phyloP scores from a whole-genome alignment of 495 filamentous ascomycete species.

The Aspergillus olivimuriae region DNA sequence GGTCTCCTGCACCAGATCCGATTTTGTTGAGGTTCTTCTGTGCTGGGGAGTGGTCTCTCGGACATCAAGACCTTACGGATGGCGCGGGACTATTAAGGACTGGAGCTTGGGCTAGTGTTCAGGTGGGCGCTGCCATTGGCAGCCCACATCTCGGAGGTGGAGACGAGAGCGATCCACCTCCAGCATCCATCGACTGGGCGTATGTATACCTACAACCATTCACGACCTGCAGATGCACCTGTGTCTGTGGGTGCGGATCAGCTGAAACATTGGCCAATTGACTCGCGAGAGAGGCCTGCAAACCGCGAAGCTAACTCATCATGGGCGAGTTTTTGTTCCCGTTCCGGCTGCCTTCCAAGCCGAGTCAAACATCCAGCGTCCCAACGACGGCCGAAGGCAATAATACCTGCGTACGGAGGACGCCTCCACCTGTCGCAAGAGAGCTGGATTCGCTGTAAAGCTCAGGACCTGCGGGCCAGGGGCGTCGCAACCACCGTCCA shows the following conservation, averaged over 20 bases:
- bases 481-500: too few relatives aligned
- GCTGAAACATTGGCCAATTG: slow-evolving; percentile 3
- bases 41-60: not conserved
- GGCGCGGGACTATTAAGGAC: not conserved
- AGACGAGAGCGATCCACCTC: not conserved
- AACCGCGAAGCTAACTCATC: slow-evolving; percentile 4
- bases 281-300: not conserved
- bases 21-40: not conserved
- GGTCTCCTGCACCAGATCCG: not conserved
- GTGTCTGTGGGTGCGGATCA: slow-evolving; percentile 11
- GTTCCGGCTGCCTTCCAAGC: too few relatives aligned
- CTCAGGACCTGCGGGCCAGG: too few relatives aligned
- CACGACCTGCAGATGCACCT: slow-evolving; percentile 3
- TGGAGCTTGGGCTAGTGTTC: slow-evolving; percentile 6
- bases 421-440: too few relatives aligned
- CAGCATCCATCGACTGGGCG: slow-evolving; percentile 7
- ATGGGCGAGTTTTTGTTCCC: too few relatives aligned
- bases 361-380: too few relatives aligned
- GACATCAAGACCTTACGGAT: not conserved
- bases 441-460: too few relatives aligned
- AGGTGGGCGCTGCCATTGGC: not conserved
- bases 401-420: too few relatives aligned
- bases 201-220: not conserved
- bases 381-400: too few relatives aligned
- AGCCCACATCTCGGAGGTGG: slow-evolving; percentile 5